Percentiles rank a stretch among this genome's conserved stretches.
Evolutionary conservation across 768 basidiomycete species (phyloP).

Genomic region (Agrocybe pediades): DNA sequence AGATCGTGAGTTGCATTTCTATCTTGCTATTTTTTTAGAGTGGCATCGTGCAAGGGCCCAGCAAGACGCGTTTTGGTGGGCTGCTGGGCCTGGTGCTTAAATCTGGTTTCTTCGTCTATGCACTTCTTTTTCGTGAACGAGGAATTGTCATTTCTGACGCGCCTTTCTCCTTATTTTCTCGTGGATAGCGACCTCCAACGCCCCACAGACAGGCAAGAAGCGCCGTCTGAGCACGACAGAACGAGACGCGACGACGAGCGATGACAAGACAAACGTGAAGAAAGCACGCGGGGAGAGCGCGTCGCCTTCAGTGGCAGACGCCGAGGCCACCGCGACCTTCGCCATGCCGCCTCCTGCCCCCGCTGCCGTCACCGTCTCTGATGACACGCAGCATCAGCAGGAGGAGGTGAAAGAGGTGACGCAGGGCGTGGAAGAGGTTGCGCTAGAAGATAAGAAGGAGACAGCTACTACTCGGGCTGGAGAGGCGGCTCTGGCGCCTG

Average conservation of each 20-base stretch:
- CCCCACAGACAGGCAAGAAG: conserved; percentile 68
- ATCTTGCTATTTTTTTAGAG: background rate
- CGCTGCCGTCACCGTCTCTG: too few relatives aligned
- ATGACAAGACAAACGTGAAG: conserved; percentile 42
- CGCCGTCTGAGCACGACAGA: conserved; percentile 59
- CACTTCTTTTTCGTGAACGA: too few relatives aligned
- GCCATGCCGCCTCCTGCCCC: conserved; percentile 29
- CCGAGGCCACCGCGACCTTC: conserved; percentile 19
- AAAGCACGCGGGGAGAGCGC: conserved; percentile 46
- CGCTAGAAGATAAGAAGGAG: conserved; percentile 52
- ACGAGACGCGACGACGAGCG: conserved; percentile 42
- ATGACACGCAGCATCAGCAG: too few relatives aligned
- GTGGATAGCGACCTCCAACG: conserved; percentile 68
- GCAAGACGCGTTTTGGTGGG: background rate
- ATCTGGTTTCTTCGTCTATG: conserved; percentile 12
- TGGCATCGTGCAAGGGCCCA: background rate
- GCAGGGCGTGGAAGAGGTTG: conserved; percentile 68
- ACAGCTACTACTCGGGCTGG: conserved; percentile 54
- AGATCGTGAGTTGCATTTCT: conserved; percentile 54
- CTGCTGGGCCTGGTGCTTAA: too few relatives aligned
- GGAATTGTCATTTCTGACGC: too few relatives aligned
- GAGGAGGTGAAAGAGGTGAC: conserved; percentile 72
- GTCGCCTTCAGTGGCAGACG: conserved; percentile 30
- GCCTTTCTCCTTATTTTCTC: conserved; percentile 18
- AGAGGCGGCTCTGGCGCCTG: conserved; percentile 35